These are phyloP conservation scores for Fusarium transvaalense DNA, from an alignment of 2,329 filamentous ascomycete species.

Conservation along the genomic window DNA sequence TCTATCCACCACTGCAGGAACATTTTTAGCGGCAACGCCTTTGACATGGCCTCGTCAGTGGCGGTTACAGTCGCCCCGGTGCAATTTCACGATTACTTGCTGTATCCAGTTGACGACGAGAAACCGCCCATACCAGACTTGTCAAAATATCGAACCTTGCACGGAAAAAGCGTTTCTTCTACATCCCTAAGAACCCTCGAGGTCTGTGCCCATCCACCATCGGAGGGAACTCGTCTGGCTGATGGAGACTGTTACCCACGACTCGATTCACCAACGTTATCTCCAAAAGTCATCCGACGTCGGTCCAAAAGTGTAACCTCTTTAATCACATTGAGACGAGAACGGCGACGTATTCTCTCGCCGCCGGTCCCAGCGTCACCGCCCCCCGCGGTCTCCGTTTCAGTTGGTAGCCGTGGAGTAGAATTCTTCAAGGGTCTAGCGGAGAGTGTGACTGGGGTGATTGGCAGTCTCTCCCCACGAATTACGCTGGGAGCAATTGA, in stretches of 20 bases:
- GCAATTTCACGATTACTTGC: slow-evolving; percentile 35
- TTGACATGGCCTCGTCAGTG: slow-evolving; percentile 31
- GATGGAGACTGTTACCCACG: slow-evolving; percentile 44
- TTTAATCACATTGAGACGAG: slow-evolving; percentile 20
- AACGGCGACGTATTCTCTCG: slow-evolving; percentile 21
- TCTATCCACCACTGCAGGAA: slow-evolving; percentile 40
- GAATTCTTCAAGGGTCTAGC: slow-evolving; percentile 35
- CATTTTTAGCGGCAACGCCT: slow-evolving; percentile 27
- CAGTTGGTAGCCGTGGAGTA: slow-evolving; percentile 37
- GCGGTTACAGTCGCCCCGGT: slow-evolving; percentile 24
- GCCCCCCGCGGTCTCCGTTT: slow-evolving; percentile 29
- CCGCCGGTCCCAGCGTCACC: slow-evolving; percentile 21
- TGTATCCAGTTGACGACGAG: slow-evolving; percentile 21
- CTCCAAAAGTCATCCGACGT: slow-evolving; percentile 24
- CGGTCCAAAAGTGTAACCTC: slow-evolving; percentile 48
- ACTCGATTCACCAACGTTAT: slow-evolving; percentile 42
- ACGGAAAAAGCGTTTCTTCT: slow-evolving; percentile 54
- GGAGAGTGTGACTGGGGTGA: slow-evolving; percentile 39
- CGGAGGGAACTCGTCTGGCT: slow-evolving; percentile 30
- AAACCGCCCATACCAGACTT: slow-evolving; percentile 39
- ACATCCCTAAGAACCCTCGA: slow-evolving; percentile 47
- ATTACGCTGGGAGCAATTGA: slow-evolving; percentile 34
- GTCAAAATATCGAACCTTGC: slow-evolving; percentile 52
- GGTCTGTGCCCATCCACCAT: slow-evolving; percentile 39
- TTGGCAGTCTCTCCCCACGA: slow-evolving; percentile 41